A percentile compares a stretch with the other conserved stretches of the same genome.
These are phyloP conservation scores for Candida taoyuanica DNA, from an alignment of 805 yeast species.

Conservation along the genomic window DNA sequence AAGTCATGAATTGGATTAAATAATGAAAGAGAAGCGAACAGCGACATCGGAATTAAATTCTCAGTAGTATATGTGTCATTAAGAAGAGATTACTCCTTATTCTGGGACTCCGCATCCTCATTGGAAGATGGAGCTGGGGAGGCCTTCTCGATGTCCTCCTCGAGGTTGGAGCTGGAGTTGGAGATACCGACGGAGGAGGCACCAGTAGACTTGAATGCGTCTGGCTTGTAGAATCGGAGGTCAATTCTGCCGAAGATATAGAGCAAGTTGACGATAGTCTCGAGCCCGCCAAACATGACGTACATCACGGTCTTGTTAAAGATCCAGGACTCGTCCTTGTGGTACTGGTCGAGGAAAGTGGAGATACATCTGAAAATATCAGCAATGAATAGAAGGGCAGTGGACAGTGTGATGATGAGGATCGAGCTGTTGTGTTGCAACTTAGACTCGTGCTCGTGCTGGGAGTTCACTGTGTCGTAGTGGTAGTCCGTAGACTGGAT, in stretches of 20 bases:
- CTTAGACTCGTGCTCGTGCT: slow-evolving; percentile 16
- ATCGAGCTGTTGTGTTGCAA: slow-evolving; percentile 50
- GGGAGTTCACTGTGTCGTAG: slow-evolving; percentile 28
- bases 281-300: slow-evolving; percentile 64
- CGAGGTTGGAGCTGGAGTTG: neutral
- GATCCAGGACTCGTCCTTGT: slow-evolving; percentile 38
- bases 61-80: neutral
- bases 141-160: slow-evolving; percentile 3
- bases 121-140: neutral
- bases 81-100: neutral
- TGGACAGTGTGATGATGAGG: slow-evolving; percentile 37
- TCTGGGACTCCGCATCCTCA: slow-evolving; percentile 2
- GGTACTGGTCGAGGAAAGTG: slow-evolving; percentile 33
- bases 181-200: too few species aligned
- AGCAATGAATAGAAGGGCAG: slow-evolving; percentile 46
- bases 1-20: too few species aligned
- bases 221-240: slow-evolving; percentile 77
- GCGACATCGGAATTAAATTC: neutral
- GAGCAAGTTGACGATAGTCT: slow-evolving; percentile 49
- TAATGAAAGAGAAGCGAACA: neutral
- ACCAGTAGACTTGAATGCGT: slow-evolving; percentile 31
- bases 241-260: slow-evolving; percentile 66
- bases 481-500: slow-evolving; percentile 52
- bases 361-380: slow-evolving; percentile 48
- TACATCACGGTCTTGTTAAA: slow-evolving; percentile 60